phyloP scores from a whole-genome alignment of 2,329 filamentous ascomycete genomes.

The Podosphaera aphanis region DNA sequence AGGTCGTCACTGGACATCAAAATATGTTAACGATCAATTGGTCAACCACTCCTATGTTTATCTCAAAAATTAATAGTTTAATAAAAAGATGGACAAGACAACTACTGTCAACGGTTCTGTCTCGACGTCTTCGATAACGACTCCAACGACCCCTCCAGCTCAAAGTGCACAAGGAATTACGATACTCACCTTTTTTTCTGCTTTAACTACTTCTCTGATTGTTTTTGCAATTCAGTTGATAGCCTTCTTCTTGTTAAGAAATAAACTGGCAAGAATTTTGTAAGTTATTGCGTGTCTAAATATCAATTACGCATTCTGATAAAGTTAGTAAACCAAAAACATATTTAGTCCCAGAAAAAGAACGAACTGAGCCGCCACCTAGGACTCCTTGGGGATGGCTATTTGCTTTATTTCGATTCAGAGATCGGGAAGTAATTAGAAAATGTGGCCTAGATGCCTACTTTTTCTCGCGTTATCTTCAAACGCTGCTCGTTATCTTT shows the following conservation, averaged over 20 bases:
- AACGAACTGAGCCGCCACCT: constrained; percentile 57
- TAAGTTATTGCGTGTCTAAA: constrained; percentile 21
- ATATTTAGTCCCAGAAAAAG: constrained; percentile 64
- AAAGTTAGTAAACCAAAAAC: constrained; percentile 49
- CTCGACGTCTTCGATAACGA: neutral
- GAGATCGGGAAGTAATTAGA: constrained; percentile 65
- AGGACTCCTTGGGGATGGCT: constrained; percentile 25
- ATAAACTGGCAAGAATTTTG: constrained; percentile 67
- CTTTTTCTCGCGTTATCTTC: constrained; percentile 83
- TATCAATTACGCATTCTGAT: constrained; percentile 4
- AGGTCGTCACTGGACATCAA: neutral
- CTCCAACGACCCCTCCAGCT: constrained; percentile 1
- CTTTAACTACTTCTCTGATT: constrained; percentile 13
- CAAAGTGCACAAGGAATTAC: constrained; percentile 13
- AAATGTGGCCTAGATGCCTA: constrained; percentile 94
- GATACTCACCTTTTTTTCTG: constrained; percentile 15
- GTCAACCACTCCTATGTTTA: neutral
- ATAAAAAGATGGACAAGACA: neutral
- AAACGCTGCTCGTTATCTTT: constrained; percentile 76
- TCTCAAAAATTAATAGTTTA: neutral
- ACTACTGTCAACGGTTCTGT: neutral
- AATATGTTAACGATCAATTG: neutral
- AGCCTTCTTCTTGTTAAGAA: constrained; percentile 53
- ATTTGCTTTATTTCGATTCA: constrained; percentile 38
- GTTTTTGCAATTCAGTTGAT: constrained; percentile 27